Evolutionary conservation across 1,284 basidiomycete genomes (phyloP), one percentile per base, ranked within the genome.

Genomic region (Apiotrichum laibachii): DNA sequence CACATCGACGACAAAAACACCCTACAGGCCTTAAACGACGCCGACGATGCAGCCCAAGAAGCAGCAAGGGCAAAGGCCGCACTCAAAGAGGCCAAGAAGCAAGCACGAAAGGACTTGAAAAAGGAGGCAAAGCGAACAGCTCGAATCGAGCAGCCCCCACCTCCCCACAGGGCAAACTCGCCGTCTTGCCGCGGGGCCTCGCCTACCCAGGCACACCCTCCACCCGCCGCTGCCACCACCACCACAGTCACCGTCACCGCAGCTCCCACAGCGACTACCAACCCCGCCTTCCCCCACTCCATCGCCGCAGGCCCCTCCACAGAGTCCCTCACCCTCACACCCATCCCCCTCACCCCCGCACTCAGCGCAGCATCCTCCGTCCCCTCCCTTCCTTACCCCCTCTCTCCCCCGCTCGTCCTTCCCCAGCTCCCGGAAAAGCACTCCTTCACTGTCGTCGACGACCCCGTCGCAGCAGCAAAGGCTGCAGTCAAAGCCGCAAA

Each of bases 101-200:
- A 44, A 4, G 51, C 51, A 13, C 51, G 51, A 26, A 53, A 53
- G 31, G 31, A 53, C 39, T n/a, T 22, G 13, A 53, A 53, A n/a
- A 33, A 22, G 21, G 19, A 44, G 37, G 35, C 35, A 26, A 53
- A 53, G 51, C 9, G n/a, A 19, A 5, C 16, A 5, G 37, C 37
- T 5, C 15, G 26, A 31, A n/a, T 5, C 13, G 49, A 33, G 50
- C 15, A 22, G 4, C 7, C 21, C 26, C 39, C 39, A 40, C 39
- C 13, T 11, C 15, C 8, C 18, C 26, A 31, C 26, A 31, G 4
- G 26, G 26, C 26, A 31, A 31, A 3, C 3, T 4, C 7, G 26
- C 26, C 39, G 39, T 15, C 13, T 37, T 37, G 9, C 7, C 26
- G 26, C 26, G 26, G 26, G 7, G 26, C 26, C 26, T 31, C 26